phyloP scores from a whole-genome alignment of 2,329 filamentous ascomycete genomes.

The Aspergillus hortae region DNA sequence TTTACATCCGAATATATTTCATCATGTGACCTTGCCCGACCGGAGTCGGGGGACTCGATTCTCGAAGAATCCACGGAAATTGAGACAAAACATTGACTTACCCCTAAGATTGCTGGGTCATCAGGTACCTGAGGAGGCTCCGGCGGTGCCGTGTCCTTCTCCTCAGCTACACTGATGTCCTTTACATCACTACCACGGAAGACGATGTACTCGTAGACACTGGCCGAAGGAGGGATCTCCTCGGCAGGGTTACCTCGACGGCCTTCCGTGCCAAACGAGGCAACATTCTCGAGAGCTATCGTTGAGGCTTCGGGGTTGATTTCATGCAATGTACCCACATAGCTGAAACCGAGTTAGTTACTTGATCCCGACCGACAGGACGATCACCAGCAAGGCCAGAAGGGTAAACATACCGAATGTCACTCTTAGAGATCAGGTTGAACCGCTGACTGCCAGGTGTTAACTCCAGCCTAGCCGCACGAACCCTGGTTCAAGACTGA shows the following conservation, averaged over 20 bases:
- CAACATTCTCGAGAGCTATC: slow-evolving; percentile 94
- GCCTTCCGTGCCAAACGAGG: slow-evolving; percentile 90
- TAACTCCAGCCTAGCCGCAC: slow-evolving; percentile 33
- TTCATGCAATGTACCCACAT: slow-evolving; percentile 91
- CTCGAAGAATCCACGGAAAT: background rate
- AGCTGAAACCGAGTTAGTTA: slow-evolving; percentile 56
- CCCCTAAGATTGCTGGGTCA: slow-evolving; percentile 93
- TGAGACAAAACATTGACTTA: slow-evolving; percentile 58
- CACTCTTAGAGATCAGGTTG: slow-evolving; percentile 94
- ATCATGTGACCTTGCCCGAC: slow-evolving; percentile 47
- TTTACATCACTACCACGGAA: slow-evolving; percentile 98
- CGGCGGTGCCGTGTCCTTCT: slow-evolving; percentile 67
- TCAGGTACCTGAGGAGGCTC: slow-evolving; percentile 77
- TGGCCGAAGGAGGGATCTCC: slow-evolving; percentile 78
- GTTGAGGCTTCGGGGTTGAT: slow-evolving; percentile 98
- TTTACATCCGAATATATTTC: slow-evolving; percentile 99
- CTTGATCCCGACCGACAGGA: slow-evolving; percentile 5
- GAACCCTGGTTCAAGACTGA: slow-evolving; percentile 34
- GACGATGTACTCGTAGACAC: slow-evolving; percentile 97
- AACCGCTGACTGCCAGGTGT: slow-evolving; percentile 70
- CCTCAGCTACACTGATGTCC: slow-evolving; percentile 89
- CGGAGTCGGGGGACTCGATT: slow-evolving; percentile 10
- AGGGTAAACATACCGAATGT: slow-evolving; percentile 71
- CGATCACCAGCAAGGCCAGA: background rate
- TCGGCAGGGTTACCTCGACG: slow-evolving; percentile 73